These are phyloP conservation scores for Lachnellula hyalina DNA, from an alignment of 2,329 filamentous ascomycete species.

Conservation along the genomic window DNA sequence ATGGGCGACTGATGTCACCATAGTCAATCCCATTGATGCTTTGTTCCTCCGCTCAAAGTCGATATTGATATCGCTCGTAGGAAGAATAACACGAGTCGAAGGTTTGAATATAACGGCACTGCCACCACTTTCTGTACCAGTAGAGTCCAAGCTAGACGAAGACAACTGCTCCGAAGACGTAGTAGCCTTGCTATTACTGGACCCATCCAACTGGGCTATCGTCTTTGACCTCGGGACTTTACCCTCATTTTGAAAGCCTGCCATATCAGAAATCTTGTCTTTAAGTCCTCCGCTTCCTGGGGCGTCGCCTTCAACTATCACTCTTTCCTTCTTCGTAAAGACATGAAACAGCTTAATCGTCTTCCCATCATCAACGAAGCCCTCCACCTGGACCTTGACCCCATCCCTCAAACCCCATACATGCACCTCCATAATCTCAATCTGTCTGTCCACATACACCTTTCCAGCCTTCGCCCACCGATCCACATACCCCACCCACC, in stretches of 20 bases:
- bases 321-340: slow-evolving; percentile 68
- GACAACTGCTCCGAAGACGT: not conserved
- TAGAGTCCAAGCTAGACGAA: slow-evolving; percentile 27
- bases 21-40: slow-evolving; percentile 70
- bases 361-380: slow-evolving; percentile 83
- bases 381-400: slow-evolving; percentile 81
- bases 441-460: slow-evolving; percentile 71
- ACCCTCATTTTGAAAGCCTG: slow-evolving; percentile 30
- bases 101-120: slow-evolving; percentile 77
- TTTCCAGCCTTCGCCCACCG: slow-evolving; percentile 73
- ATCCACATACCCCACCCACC: slow-evolving; percentile 85
- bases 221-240: slow-evolving; percentile 17
- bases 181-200: not conserved
- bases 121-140: slow-evolving; percentile 49
- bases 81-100: slow-evolving; percentile 59
- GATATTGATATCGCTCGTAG: slow-evolving; percentile 84
- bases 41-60: slow-evolving; percentile 83
- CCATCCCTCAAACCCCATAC: slow-evolving; percentile 84
- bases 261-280: slow-evolving; percentile 51
- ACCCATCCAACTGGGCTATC: slow-evolving; percentile 10
- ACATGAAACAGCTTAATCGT: slow-evolving; percentile 79
- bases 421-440: slow-evolving; percentile 85
- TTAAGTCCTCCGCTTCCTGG: slow-evolving; percentile 45
- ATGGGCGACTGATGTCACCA: slow-evolving; percentile 90
- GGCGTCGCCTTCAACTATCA: slow-evolving; percentile 56